These are phyloP conservation scores for Parietaria judaica DNA, from an alignment of 306 rosid species.

Conservation along the genomic window DNA sequence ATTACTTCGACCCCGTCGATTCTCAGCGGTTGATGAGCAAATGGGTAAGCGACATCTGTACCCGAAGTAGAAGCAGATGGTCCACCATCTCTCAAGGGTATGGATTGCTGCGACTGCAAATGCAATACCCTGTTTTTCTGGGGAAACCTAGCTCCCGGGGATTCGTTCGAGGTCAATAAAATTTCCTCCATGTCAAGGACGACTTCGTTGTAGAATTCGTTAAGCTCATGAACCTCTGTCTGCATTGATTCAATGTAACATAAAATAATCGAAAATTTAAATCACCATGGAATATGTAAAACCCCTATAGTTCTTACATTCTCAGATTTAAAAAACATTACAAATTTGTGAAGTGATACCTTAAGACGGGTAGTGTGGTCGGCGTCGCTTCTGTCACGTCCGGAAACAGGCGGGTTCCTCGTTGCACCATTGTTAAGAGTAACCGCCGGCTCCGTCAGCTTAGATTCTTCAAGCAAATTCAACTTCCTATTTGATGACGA, in stretches of 20 bases:
- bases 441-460: slow-evolving; percentile 18
- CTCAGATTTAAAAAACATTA: neutral
- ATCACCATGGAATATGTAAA: neutral
- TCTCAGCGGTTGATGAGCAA: slow-evolving; percentile 39
- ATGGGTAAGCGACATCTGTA: slow-evolving; percentile 36
- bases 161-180: slow-evolving; percentile 68
- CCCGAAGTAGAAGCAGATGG: slow-evolving; percentile 87
- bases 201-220: slow-evolving; percentile 72
- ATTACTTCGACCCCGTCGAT: slow-evolving; percentile 86
- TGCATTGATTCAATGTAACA: slow-evolving; percentile 35
- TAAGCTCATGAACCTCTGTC: slow-evolving; percentile 54
- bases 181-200: slow-evolving; percentile 98
- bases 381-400: slow-evolving; percentile 20
- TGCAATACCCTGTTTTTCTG: slow-evolving; percentile 34
- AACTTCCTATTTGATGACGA: slow-evolving; percentile 22
- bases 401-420: slow-evolving; percentile 30
- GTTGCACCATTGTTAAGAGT: slow-evolving; percentile 15
- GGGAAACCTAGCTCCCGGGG: slow-evolving; percentile 53
- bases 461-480: slow-evolving; percentile 29
- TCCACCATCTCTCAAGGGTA: slow-evolving; percentile 81
- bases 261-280: neutral
- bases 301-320: neutral
- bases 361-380: slow-evolving; percentile 30
- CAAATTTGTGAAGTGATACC: slow-evolving; percentile 29
- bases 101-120: slow-evolving; percentile 37